phyloP scores from a whole-genome alignment of 2,329 filamentous ascomycete species.

The Ophiosphaerella herpotricha region DNA sequence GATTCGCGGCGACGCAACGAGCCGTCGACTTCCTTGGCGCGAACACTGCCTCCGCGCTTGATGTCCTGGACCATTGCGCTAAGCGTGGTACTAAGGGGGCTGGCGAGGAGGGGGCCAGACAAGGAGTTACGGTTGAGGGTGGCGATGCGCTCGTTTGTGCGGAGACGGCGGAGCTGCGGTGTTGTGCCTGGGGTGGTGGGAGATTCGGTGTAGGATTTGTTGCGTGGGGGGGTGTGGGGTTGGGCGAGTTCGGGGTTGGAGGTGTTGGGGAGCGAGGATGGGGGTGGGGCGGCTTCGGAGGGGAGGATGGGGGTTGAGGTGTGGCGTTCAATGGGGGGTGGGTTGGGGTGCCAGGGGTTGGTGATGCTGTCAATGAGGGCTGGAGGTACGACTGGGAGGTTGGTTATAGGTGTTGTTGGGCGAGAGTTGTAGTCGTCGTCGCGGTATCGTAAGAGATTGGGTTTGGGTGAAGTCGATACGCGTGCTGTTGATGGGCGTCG shows the following conservation, averaged over 20 bases:
- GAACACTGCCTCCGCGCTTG: constrained; percentile 56
- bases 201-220: constrained; percentile 15
- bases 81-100: constrained; percentile 64
- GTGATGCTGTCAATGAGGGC: constrained; percentile 18
- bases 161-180: constrained; percentile 29
- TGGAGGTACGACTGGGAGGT: constrained; percentile 17
- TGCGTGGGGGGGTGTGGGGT: constrained; percentile 12
- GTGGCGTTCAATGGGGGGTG: constrained; percentile 22
- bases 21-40: constrained; percentile 7
- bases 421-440: constrained; percentile 10
- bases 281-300: constrained; percentile 28
- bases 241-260: constrained; percentile 23
- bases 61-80: constrained; percentile 69
- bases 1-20: constrained; percentile 27
- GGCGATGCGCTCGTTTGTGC: constrained; percentile 45
- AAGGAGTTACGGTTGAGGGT: constrained; percentile 52
- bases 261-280: constrained; percentile 7
- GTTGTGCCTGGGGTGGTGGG: constrained; percentile 26
- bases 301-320: constrained; percentile 38
- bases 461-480: constrained; percentile 26
- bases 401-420: constrained; percentile 33
- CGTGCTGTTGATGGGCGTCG: constrained; percentile 33
- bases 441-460: constrained; percentile 20
- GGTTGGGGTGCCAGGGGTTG: constrained; percentile 36
- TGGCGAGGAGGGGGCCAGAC: constrained; percentile 62